Evolutionary conservation across 2,329 filamentous ascomycete genomes (phyloP).

Genomic region (Calonectria naviculata): DNA sequence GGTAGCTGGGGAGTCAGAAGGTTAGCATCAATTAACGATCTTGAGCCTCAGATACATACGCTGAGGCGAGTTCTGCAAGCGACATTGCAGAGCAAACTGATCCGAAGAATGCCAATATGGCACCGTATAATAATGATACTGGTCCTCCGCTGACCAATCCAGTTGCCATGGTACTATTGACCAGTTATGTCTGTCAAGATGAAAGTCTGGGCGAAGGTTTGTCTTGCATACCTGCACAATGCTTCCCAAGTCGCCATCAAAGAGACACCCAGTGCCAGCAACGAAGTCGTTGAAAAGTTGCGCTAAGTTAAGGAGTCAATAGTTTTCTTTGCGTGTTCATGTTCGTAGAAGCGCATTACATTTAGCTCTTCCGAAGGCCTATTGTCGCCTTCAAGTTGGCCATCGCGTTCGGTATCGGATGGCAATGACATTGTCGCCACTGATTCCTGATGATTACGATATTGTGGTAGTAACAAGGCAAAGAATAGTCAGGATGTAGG

Average conservation of each 20-base stretch:
- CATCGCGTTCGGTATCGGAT: neutral
- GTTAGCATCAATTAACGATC: fast-evolving
- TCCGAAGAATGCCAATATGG: slow-evolving; percentile 20
- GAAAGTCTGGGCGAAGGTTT: too few relatives aligned
- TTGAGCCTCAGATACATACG: neutral
- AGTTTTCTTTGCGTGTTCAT: too few relatives aligned
- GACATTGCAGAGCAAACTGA: slow-evolving; percentile 32
- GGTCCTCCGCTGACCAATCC: slow-evolving; percentile 28
- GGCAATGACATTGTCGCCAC: neutral
- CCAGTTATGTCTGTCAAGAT: neutral
- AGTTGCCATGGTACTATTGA: slow-evolving; percentile 23
- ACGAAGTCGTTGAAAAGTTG: slow-evolving; percentile 26
- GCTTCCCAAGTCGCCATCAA: slow-evolving; percentile 36
- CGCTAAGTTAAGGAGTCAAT: neutral
- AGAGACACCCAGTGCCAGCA: slow-evolving; percentile 23
- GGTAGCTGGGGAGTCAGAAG: neutral
- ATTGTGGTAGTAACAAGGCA: too few relatives aligned
- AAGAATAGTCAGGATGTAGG: too few relatives aligned
- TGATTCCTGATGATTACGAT: neutral
- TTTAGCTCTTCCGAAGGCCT: neutral
- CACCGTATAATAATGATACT: slow-evolving; percentile 29
- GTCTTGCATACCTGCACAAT: slow-evolving; percentile 21
- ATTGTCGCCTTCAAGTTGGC: neutral
- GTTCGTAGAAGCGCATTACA: neutral
- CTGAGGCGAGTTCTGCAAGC: slow-evolving; percentile 30